Evolutionary conservation across 352 stramenopile species (phyloP).

Genomic region (Phytopythium ostracodes): DNA sequence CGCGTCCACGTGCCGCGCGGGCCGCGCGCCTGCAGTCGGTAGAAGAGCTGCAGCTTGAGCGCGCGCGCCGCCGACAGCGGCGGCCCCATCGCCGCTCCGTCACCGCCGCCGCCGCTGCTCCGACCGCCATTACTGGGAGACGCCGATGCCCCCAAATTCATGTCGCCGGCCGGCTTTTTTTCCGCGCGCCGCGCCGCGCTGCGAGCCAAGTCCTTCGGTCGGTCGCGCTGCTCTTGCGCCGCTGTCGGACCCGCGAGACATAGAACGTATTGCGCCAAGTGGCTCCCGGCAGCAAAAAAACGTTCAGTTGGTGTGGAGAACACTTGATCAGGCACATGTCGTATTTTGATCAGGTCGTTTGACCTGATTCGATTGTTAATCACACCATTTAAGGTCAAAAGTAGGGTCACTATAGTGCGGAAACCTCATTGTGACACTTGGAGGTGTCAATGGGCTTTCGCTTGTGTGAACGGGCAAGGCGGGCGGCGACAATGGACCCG

Average conservation of each 20-base stretch:
- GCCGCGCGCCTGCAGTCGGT: constrained; percentile 39
- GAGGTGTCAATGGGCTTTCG: too few species aligned
- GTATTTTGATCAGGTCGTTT: too few species aligned
- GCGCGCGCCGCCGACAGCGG: constrained; percentile 31
- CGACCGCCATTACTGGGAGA: not conserved
- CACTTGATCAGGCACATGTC: too few species aligned
- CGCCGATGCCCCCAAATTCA: not conserved
- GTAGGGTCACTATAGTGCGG: too few species aligned
- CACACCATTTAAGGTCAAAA: too few species aligned
- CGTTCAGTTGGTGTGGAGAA: not conserved
- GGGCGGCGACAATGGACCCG: constrained; percentile 14
- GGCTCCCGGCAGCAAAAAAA: not conserved
- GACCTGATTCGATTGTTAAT: too few species aligned
- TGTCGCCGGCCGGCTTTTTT: not conserved
- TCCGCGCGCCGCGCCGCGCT: too few species aligned
- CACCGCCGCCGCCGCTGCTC: not conserved
- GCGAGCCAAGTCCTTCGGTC: too few species aligned
- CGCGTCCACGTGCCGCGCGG: constrained; percentile 42
- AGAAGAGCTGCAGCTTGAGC: constrained; percentile 67
- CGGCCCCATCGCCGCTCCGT: not conserved
- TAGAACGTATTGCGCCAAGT: too few species aligned
- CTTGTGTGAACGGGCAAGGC: not conserved
- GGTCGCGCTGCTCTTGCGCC: constrained; percentile 1
- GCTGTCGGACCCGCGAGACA: not conserved
- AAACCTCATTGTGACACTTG: too few species aligned